These are phyloP conservation scores for Apiospora arundinis DNA, from an alignment of 2,329 filamentous ascomycete genomes.

Conservation along the genomic window DNA sequence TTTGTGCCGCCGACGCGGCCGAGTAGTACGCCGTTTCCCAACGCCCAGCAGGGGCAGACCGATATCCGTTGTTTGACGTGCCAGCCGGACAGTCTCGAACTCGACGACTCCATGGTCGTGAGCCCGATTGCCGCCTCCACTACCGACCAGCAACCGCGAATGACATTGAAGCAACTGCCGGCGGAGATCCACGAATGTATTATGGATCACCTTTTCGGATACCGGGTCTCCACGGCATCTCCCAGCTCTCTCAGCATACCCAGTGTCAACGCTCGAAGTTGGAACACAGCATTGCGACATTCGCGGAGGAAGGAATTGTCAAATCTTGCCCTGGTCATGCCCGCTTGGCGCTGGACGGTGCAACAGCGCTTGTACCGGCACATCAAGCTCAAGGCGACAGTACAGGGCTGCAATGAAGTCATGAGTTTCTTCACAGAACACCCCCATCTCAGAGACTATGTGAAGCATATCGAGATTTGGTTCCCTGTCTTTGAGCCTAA, in stretches of 20 bases:
- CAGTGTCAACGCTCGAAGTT: slow-evolving; percentile 59
- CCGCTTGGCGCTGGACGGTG: slow-evolving; percentile 69
- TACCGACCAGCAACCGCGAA: slow-evolving; percentile 36
- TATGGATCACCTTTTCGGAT: slow-evolving; percentile 74
- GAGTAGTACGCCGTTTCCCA: slow-evolving; percentile 66
- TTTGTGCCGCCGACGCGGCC: slow-evolving; percentile 59
- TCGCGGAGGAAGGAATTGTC: slow-evolving; percentile 72
- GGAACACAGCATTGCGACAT: slow-evolving; percentile 70
- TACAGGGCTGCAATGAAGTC: slow-evolving; percentile 65
- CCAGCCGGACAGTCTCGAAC: slow-evolving; percentile 41
- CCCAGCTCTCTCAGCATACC: slow-evolving; percentile 61
- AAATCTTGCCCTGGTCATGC: slow-evolving; percentile 67
- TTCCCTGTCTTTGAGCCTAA: slow-evolving; percentile 75
- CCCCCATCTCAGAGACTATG: slow-evolving; percentile 65
- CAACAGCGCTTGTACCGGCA: slow-evolving; percentile 77
- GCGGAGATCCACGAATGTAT: slow-evolving; percentile 76
- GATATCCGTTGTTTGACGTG: slow-evolving; percentile 50
- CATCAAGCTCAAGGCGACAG: slow-evolving; percentile 76
- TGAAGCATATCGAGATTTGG: slow-evolving; percentile 79
- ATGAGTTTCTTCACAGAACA: slow-evolving; percentile 65
- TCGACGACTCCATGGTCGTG: slow-evolving; percentile 35
- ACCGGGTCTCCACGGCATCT: slow-evolving; percentile 66
- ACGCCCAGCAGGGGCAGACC: slow-evolving; percentile 56
- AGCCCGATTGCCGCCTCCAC: slow-evolving; percentile 34
- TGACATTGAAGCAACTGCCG: slow-evolving; percentile 62